Percentiles rank a stretch among this genome's conserved stretches.
Conservation (phyloP, 78 protist genomes). For the Bodo saltans region DNA sequence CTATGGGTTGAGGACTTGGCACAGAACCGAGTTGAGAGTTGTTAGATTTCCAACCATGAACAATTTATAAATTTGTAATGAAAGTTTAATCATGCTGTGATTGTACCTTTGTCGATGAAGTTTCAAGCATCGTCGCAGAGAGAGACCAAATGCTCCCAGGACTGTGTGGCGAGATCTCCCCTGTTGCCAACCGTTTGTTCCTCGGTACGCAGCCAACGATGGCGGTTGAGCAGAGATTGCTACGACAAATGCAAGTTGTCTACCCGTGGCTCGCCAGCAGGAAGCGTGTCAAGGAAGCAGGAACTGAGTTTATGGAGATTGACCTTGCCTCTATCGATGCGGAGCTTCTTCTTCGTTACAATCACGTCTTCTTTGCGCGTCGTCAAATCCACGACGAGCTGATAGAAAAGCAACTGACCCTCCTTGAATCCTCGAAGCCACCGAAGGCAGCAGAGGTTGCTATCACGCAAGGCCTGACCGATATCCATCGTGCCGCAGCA, state of each 20-base stretch:
- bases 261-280: neutral
- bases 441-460: neutral
- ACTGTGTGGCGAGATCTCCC: neutral
- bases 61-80: neutral
- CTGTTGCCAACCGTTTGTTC: neutral
- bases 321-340: neutral
- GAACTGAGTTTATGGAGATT: neutral
- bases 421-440: neutral
- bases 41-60: neutral
- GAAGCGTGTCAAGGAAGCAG: neutral
- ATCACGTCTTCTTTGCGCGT: neutral
- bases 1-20: too few relatives aligned
- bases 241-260: neutral
- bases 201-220: neutral
- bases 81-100: neutral
- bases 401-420: neutral
- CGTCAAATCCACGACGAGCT: neutral
- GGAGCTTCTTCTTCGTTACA: neutral
- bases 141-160: neutral
- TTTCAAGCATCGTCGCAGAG: neutral
- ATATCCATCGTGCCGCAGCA: too few relatives aligned
- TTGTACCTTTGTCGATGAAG: neutral
- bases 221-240: neutral
- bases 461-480: neutral
- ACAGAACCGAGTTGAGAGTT: neutral